phyloP scores from a whole-genome alignment of 495 filamentous ascomycete species.

The Daldinia vernicosa region DNA sequence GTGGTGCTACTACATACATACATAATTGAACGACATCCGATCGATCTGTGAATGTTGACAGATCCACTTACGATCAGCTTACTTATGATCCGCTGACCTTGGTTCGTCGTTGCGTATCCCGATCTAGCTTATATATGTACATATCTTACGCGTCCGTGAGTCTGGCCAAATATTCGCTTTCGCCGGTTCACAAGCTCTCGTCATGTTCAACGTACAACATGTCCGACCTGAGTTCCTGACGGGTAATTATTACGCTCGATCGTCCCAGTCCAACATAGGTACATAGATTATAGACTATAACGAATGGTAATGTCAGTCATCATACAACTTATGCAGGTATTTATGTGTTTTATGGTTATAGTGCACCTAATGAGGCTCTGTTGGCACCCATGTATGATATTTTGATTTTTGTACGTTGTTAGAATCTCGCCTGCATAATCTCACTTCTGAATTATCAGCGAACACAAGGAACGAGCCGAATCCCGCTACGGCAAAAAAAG shows the following conservation, averaged over 20 bases:
- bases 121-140: background rate
- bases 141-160: background rate
- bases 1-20: background rate
- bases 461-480: background rate
- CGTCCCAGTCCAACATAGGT: background rate
- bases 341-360: background rate
- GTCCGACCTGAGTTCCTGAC: background rate
- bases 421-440: background rate
- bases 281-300: background rate
- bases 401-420: background rate
- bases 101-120: background rate
- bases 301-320: background rate
- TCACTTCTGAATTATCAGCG: background rate
- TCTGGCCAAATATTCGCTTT: background rate
- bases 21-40: background rate
- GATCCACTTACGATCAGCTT: too few relatives aligned
- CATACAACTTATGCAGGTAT: too few relatives aligned
- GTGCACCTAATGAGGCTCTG: background rate
- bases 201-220: background rate
- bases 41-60: background rate
- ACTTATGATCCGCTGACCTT: background rate
- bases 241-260: background rate
- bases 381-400: background rate
- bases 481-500: background rate
- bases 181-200: background rate